A percentile compares a stretch with the other conserved stretches of the same genome.
phyloP scores from a whole-genome alignment of 805 yeast species.

The Blastobotrys robertii region DNA sequence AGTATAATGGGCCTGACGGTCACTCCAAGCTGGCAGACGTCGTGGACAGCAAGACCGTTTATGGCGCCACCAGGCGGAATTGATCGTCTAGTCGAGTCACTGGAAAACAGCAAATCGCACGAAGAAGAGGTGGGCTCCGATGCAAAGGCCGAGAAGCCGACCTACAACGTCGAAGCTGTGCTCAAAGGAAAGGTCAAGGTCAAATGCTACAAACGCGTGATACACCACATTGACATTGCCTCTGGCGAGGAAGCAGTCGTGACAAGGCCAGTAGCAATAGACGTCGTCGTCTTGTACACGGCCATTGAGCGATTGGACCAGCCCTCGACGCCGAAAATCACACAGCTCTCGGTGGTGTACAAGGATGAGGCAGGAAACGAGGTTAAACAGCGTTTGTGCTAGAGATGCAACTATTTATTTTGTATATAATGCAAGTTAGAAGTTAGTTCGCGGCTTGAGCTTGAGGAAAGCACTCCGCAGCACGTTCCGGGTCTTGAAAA shows the following conservation, averaged over 20 bases:
- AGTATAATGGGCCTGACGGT: constrained; percentile 14
- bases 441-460: constrained; percentile 1
- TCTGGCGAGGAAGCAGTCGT: no score
- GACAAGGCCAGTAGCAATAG: no score
- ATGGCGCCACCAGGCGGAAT: constrained; percentile 5
- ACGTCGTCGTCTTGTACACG: no score
- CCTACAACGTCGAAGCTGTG: constrained; percentile 10
- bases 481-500: constrained; percentile 63
- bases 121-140: no score
- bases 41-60: constrained; percentile 13
- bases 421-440: not conserved
- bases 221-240: no score
- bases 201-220: no score
- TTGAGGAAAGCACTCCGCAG: constrained; percentile 16
- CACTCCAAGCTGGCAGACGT: constrained; percentile 8
- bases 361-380: constrained; percentile 3
- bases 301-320: no score
- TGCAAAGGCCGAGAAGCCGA: not conserved
- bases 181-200: constrained; percentile 8
- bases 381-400: constrained; percentile 8
- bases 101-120: no score
- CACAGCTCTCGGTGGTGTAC: not conserved
- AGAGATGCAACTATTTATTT: not conserved
- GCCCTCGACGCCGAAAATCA: no score
- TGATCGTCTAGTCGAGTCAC: constrained; percentile 3